Conservation (phyloP, 2,329 filamentous ascomycete genomes). For the Penicillium sp. region DNA sequence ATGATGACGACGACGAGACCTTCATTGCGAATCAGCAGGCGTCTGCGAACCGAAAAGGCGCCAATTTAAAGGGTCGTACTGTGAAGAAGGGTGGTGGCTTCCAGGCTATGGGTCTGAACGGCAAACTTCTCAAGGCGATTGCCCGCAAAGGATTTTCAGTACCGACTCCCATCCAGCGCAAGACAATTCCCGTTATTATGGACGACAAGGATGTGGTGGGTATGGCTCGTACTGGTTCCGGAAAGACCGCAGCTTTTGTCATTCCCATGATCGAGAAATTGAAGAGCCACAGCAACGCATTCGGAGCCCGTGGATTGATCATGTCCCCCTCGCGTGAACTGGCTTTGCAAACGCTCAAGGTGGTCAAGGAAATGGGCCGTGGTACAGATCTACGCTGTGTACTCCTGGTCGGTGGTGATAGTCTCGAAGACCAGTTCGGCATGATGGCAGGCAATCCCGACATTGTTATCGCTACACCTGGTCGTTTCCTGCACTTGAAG, state of each 20-base stretch:
- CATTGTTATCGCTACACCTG: constrained; percentile 94
- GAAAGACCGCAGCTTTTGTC: constrained; percentile 97
- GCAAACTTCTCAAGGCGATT: constrained; percentile 83
- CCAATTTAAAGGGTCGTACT: constrained; percentile 77
- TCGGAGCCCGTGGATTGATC: constrained; percentile 83
- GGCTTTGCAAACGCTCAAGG: constrained; percentile 90
- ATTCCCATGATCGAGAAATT: constrained; percentile 97
- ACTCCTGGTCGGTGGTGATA: constrained; percentile 89
- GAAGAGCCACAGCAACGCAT: constrained; percentile 79
- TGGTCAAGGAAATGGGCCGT: constrained; percentile 88
- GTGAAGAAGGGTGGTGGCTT: constrained; percentile 97
- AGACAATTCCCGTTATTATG: constrained; percentile 88
- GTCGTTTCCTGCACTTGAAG: constrained; percentile 92
- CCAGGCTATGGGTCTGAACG: constrained; percentile 87
- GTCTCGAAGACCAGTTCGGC: constrained; percentile 89
- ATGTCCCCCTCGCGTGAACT: constrained; percentile 91
- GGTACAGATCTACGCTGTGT: constrained; percentile 92
- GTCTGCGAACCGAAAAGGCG: constrained; percentile 79
- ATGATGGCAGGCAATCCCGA: constrained; percentile 94
- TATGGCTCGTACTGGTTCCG: constrained; percentile 97
- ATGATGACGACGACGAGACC: constrained; percentile 66
- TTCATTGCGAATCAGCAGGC: constrained; percentile 89
- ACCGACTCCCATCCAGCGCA: constrained; percentile 94
- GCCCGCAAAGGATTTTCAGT: constrained; percentile 91
- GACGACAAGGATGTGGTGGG: constrained; percentile 94